These are phyloP conservation scores for Pueraria montana DNA, from an alignment of 306 rosid genomes.

Conservation along the genomic window DNA sequence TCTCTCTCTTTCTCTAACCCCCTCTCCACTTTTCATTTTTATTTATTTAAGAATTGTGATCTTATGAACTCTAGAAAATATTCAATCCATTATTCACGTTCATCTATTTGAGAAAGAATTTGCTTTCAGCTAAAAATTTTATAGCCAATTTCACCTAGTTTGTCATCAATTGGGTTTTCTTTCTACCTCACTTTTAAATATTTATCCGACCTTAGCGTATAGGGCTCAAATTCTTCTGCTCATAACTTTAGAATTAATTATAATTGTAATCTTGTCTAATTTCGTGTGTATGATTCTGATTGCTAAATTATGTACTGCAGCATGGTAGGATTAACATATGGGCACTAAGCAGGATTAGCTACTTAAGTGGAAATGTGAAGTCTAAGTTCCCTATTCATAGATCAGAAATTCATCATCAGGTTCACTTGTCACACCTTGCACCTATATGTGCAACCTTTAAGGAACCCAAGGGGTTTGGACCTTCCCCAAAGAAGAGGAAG, in stretches of 20 bases:
- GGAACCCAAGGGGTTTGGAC: conserved; percentile 81
- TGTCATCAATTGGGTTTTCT: neutral
- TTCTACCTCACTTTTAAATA: too few relatives aligned
- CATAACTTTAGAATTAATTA: neutral
- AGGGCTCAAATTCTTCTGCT: neutral
- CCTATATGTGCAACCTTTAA: conserved; percentile 64
- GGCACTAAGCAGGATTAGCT: conserved; percentile 36
- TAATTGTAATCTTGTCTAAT: neutral
- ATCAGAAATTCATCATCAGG: conserved; percentile 41
- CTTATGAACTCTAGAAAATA: neutral
- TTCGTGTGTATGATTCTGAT: conserved; percentile 14
- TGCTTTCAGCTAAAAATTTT: neutral
- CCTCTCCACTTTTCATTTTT: neutral
- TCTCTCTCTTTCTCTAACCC: conserved; percentile 25
- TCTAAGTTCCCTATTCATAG: conserved; percentile 47
- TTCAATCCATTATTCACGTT: neutral
- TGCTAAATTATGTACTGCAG: conserved; percentile 31
- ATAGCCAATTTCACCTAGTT: neutral
- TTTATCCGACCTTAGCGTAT: neutral
- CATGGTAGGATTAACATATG: conserved; percentile 49
- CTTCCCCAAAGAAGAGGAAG: conserved; percentile 62
- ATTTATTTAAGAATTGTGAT: neutral
- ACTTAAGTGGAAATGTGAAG: conserved; percentile 39
- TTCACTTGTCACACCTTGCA: conserved; percentile 43
- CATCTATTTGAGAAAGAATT: neutral